Evolutionary conservation across 164 flowering plant species (phyloP), one percentile per base, ranked within the genome.

Genomic region (Liquidambar formosana): DNA sequence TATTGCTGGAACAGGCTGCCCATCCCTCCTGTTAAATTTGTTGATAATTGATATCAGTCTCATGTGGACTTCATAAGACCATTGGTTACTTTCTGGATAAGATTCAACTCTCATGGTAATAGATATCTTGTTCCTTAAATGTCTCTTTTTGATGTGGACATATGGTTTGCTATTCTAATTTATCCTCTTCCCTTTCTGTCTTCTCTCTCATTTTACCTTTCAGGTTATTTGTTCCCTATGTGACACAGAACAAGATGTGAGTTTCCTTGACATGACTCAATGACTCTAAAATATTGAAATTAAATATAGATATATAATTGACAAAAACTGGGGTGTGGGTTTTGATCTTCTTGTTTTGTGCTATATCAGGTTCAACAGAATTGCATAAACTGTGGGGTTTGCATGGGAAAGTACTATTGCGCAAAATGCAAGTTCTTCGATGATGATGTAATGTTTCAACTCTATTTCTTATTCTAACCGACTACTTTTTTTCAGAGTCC

Each of bases 141-240:
- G 19, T 65, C 28, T 2, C 19, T 10, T 57, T 58, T 43, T 0
- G 10, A 28, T 44, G 1, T 14, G 10, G 19, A 41, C 44, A 44
- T 63, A 12, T 54, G 58, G 15, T 43, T 6, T 15, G 25, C n/a
- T 48, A 26, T 49, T n/a, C 22, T 11, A 21, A 16, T 38, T 33
- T 12, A 8, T 41, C 19, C 67, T 64, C 25, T 67, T 67, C 10
- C 10, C 43, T 23, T 59, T 61, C 52, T 48, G 28, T 49, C 25
- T 15, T 47, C 14, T 75, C 1, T 41, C 13, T 59, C 25, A 16
- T 9, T 65, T 48, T n/a, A 8, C 43, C 14, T 75, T 78, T 68
- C 88, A 94, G 98, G 90, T 94, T 61, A 85, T 92, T 9, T 94
- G 98, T 78, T 92, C 97, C 51, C 71, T 88, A 0, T 94, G 98